Percentiles rank a stretch among this genome's conserved stretches.
Evolutionary conservation across 306 rosid species (phyloP).

Genomic region (Macrotyloma uniflorum): DNA sequence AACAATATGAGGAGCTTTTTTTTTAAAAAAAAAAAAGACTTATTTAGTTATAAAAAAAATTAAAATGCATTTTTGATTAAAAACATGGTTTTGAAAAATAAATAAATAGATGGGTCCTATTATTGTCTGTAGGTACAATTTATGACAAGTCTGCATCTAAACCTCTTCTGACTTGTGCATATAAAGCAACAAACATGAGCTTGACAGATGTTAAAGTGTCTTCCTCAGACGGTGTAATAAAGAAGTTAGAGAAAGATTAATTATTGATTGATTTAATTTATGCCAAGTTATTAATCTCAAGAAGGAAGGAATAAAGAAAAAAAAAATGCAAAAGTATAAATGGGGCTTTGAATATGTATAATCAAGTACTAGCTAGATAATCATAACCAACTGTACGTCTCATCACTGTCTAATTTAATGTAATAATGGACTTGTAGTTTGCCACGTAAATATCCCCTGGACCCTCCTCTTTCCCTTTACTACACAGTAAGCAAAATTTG

Average conservation of each 20-base stretch:
- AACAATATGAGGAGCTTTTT: background rate
- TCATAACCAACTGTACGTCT: background rate
- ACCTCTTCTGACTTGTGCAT: constrained; percentile 28
- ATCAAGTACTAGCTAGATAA: background rate
- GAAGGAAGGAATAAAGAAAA: background rate
- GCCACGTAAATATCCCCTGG: constrained; percentile 1
- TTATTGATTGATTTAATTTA: background rate
- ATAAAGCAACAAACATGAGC: constrained; percentile 26
- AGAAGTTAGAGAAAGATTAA: background rate
- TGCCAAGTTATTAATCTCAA: background rate
- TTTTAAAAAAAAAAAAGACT: background rate
- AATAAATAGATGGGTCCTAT: background rate
- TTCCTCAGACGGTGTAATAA: constrained; percentile 8
- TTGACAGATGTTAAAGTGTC: constrained; percentile 32
- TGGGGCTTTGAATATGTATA: background rate
- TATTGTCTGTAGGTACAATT: constrained; percentile 27
- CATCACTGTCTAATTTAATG: background rate
- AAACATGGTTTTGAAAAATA: background rate
- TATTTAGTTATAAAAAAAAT: background rate
- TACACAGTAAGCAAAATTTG: background rate
- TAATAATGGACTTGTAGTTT: background rate
- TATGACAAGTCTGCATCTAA: constrained; percentile 40
- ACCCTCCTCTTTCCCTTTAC: background rate
- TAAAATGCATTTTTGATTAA: background rate
- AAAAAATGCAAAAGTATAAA: background rate